A percentile compares a stretch with the other conserved stretches of the same genome.
Conservation (phyloP, 306 rosid species). For the Quercus wislizeni region DNA sequence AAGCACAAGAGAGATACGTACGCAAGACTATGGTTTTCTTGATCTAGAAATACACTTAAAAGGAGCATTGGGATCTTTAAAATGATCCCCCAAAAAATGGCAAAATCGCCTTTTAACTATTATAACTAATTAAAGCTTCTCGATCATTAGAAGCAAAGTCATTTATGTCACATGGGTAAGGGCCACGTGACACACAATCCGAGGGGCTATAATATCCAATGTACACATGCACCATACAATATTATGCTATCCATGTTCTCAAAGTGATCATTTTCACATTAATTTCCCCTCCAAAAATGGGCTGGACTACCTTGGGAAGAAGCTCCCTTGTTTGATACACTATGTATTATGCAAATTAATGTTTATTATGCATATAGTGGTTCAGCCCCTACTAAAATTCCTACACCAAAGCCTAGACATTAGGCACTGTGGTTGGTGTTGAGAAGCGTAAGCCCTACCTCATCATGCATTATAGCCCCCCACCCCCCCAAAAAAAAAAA, state of each 20-base stretch:
- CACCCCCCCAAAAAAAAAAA: not conserved
- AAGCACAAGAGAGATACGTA: constrained; percentile 15
- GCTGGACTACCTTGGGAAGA: constrained; percentile 9
- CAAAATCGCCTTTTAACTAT: constrained; percentile 29
- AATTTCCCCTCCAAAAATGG: not conserved
- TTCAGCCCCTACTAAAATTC: constrained; percentile 24
- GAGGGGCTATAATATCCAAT: constrained; percentile 29
- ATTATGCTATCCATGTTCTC: constrained; percentile 19
- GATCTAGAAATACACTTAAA: constrained; percentile 50
- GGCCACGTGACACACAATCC: constrained; percentile 39
- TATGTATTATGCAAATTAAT: not conserved
- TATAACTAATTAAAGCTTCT: not conserved
- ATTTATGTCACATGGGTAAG: constrained; percentile 50
- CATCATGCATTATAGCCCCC: not conserved
- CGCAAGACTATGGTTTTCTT: constrained; percentile 29
- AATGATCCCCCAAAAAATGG: constrained; percentile 38
- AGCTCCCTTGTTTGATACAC: constrained; percentile 12
- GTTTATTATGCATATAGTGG: constrained; percentile 5
- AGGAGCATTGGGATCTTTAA: constrained; percentile 48
- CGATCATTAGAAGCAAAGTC: constrained; percentile 36
- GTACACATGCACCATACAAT: constrained; percentile 16
- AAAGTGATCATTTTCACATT: constrained; percentile 12
- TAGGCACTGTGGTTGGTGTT: constrained; percentile 58
- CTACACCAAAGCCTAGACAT: constrained; percentile 46
- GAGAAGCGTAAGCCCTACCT: constrained; percentile 44